Conservation (phyloP, 1,139 yeast species). For the Diutina pseudorugosa region DNA sequence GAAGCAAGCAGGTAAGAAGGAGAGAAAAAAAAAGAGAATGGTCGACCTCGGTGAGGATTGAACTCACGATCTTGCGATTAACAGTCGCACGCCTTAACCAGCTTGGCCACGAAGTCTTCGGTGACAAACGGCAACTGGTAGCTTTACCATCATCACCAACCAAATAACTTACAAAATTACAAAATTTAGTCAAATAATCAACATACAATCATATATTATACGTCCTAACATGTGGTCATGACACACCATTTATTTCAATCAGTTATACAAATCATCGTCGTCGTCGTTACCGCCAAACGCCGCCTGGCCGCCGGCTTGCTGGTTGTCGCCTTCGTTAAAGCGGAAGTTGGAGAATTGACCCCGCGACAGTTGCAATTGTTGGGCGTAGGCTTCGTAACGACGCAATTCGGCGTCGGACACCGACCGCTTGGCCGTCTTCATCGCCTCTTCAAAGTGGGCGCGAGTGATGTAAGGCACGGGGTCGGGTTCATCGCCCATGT, state of each 20-base stretch:
- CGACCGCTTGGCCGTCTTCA: conserved; percentile 97
- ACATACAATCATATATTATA: not conserved
- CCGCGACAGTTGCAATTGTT: conserved; percentile 89
- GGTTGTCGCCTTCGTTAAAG: conserved; percentile 36
- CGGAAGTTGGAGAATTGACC: conserved; percentile 78
- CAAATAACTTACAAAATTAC: no score
- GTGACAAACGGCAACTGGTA: not conserved
- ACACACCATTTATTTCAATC: not conserved
- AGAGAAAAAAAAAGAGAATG: not conserved
- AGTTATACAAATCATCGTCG: conserved; percentile 86
- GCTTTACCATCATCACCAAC: no score
- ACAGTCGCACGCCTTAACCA: conserved; percentile 49
- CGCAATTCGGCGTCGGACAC: conserved; percentile 96
- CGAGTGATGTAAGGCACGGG: conserved; percentile 93
- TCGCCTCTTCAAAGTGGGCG: conserved; percentile 94
- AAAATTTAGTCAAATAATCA: no score
- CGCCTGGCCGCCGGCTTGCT: conserved; percentile 15
- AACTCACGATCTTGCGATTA: conserved; percentile 16
- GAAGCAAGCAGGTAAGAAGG: no score
- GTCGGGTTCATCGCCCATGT: conserved; percentile 49
- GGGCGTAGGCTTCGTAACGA: conserved; percentile 97
- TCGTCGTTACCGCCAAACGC: conserved; percentile 68
- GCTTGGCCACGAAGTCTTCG: conserved; percentile 3
- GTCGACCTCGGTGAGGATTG: conserved; percentile 3
- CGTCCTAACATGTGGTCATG: not conserved